These are phyloP conservation scores for Plenodomus biglobosus DNA, from an alignment of 2,329 filamentous ascomycete genomes.

Conservation along the genomic window DNA sequence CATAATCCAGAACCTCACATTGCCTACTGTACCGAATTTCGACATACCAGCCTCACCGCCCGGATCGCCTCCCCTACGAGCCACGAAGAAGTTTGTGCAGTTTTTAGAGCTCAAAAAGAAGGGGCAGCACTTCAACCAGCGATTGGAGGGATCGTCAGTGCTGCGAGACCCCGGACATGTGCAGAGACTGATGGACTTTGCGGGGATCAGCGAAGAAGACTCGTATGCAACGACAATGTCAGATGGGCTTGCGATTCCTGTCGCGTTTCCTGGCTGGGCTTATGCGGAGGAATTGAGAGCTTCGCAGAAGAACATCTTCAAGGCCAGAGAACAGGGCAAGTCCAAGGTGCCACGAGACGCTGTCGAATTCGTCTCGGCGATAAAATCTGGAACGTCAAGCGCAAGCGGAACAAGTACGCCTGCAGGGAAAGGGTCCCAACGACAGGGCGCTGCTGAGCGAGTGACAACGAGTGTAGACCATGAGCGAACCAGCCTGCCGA, in stretches of 20 bases:
- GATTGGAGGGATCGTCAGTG: slow-evolving; percentile 66
- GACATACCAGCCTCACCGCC: slow-evolving; percentile 74
- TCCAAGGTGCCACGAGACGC: slow-evolving; percentile 30
- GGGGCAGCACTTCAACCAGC: slow-evolving; percentile 76
- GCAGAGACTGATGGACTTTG: slow-evolving; percentile 72
- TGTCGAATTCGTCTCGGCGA: slow-evolving; percentile 40
- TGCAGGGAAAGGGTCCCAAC: slow-evolving; percentile 12
- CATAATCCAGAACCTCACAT: slow-evolving; percentile 69
- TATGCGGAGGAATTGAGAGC: slow-evolving; percentile 48
- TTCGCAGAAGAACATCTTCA: slow-evolving; percentile 44
- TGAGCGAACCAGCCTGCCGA: slow-evolving; percentile 6
- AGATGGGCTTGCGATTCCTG: slow-evolving; percentile 43
- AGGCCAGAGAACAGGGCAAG: slow-evolving; percentile 37
- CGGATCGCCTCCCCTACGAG: slow-evolving; percentile 48
- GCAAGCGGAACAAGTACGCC: slow-evolving; percentile 29
- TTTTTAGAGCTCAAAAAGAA: slow-evolving; percentile 78
- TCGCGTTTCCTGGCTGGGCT: slow-evolving; percentile 46
- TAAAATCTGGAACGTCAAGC: slow-evolving; percentile 27
- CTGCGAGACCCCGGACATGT: slow-evolving; percentile 72
- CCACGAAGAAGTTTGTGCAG: slow-evolving; percentile 69
- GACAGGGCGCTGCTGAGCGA: slow-evolving; percentile 15
- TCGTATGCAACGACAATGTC: slow-evolving; percentile 66
- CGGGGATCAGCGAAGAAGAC: slow-evolving; percentile 56
- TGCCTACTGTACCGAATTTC: slow-evolving; percentile 71
- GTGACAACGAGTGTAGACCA: slow-evolving; percentile 20